These are phyloP conservation scores for Leccinum uliginosum DNA, from an alignment of 768 basidiomycete species.

Conservation along the genomic window DNA sequence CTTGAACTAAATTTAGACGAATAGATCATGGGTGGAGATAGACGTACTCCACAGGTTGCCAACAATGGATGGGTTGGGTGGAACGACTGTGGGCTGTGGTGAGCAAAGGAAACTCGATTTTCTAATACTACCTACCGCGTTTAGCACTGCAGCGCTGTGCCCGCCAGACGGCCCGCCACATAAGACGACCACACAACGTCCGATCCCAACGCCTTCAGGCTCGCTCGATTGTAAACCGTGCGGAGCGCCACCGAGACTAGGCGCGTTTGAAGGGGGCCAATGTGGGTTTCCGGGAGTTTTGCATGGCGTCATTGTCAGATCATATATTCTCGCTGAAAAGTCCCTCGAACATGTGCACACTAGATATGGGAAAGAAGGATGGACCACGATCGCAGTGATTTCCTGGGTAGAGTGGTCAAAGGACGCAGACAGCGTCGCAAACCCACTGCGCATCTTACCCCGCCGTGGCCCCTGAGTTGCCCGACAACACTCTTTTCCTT, in stretches of 20 bases:
- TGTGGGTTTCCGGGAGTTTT: slow-evolving; percentile 45
- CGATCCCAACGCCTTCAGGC: slow-evolving; percentile 53
- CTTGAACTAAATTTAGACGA: slow-evolving; percentile 32
- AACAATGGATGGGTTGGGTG: slow-evolving; percentile 60
- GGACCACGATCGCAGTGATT: slow-evolving; percentile 67
- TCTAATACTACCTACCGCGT: slow-evolving; percentile 43
- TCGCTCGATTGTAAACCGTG: slow-evolving; percentile 63
- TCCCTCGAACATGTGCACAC: slow-evolving; percentile 74
- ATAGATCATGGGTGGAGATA: not conserved
- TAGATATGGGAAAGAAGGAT: slow-evolving; percentile 53
- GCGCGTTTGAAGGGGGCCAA: slow-evolving; percentile 49
- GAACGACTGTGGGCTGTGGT: slow-evolving; percentile 51
- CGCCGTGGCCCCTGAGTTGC: slow-evolving; percentile 65
- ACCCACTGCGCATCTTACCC: slow-evolving; percentile 41
- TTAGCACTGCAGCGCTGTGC: slow-evolving; percentile 64
- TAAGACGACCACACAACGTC: slow-evolving; percentile 59
- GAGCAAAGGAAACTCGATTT: not conserved
- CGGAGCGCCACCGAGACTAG: slow-evolving; percentile 61
- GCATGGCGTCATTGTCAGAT: slow-evolving; percentile 40
- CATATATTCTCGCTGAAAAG: slow-evolving; percentile 65
- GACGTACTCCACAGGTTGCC: slow-evolving; percentile 72
- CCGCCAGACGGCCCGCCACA: slow-evolving; percentile 72
- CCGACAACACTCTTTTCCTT: slow-evolving; percentile 38
- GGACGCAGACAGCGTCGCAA: not conserved
- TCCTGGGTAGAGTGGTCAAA: slow-evolving; percentile 34